A percentile compares a stretch with the other conserved stretches of the same genome.
Conservation (phyloP, 352 stramenopile species). For the Globisporangium nodosum region DNA sequence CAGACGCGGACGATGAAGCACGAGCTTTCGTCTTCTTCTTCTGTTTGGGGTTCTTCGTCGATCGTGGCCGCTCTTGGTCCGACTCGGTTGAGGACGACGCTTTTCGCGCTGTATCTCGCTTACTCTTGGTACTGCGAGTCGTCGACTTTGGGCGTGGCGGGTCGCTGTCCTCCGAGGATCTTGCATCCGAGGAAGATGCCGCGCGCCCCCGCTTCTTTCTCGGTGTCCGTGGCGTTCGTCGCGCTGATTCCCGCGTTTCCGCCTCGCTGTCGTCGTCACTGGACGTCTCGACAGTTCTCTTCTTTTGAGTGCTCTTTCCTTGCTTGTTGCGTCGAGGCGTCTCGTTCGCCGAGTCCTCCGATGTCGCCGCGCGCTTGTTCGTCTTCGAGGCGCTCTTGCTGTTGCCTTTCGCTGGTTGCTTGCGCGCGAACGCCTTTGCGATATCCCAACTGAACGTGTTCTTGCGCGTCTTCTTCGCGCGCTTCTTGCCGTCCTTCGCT, state of each 20-base stretch:
- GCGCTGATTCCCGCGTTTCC: background rate
- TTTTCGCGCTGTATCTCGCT: background rate
- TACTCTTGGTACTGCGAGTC: background rate
- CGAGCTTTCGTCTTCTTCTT: background rate
- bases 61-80: conserved; percentile 1
- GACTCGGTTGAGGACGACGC: conserved; percentile 8
- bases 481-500: conserved; percentile 9
- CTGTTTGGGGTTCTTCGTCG: background rate
- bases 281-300: background rate
- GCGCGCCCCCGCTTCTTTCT: background rate
- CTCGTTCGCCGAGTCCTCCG: background rate
- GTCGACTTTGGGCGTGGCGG: background rate
- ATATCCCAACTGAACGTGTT: conserved; percentile 77
- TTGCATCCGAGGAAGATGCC: background rate
- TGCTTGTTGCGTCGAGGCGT: background rate
- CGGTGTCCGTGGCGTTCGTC: background rate
- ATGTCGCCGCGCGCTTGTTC: background rate
- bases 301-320: background rate
- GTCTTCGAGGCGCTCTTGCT: background rate
- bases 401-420: conserved; percentile 21
- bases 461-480: conserved; percentile 40
- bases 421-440: conserved; percentile 56
- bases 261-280: background rate
- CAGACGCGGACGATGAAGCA: background rate
- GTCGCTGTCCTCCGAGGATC: background rate